phyloP scores from a whole-genome alignment of 2,329 filamentous ascomycete genomes.

The Neofusicoccum umdonicola region DNA sequence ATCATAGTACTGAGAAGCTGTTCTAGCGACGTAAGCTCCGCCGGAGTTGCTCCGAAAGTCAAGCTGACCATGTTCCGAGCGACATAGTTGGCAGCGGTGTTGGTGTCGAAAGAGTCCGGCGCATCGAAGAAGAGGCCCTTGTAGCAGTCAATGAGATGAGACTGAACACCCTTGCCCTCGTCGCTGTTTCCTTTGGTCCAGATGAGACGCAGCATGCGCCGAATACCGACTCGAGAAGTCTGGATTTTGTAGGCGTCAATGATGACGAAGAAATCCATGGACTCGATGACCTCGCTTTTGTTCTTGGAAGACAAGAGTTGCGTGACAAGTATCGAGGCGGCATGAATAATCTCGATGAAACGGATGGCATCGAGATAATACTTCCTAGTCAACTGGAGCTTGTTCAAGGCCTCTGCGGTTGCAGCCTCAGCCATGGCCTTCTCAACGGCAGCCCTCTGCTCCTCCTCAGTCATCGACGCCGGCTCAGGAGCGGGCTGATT shows the following conservation, averaged over 20 bases:
- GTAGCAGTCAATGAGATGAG: constrained; percentile 95
- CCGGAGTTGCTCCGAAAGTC: constrained; percentile 91
- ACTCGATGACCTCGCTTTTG: constrained; percentile 97
- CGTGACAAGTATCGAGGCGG: constrained; percentile 74
- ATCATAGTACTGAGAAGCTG: constrained; percentile 97
- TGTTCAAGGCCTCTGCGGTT: constrained; percentile 82
- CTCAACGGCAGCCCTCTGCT: constrained; percentile 68
- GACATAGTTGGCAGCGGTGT: constrained; percentile 92
- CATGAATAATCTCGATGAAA: constrained; percentile 89
- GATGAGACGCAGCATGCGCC: constrained; percentile 92
- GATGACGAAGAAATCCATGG: constrained; percentile 97
- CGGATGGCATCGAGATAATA: constrained; percentile 92
- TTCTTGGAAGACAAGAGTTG: constrained; percentile 91
- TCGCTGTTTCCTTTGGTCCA: constrained; percentile 99
- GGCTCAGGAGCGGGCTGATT: constrained; percentile 58
- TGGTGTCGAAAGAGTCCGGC: constrained; percentile 79
- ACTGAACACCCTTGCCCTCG: constrained; percentile 96
- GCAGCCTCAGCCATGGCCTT: constrained; percentile 85
- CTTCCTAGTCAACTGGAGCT: constrained; percentile 80
- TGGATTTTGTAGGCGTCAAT: constrained; percentile 96
- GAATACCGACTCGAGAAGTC: constrained; percentile 86
- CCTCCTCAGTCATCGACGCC: constrained; percentile 71
- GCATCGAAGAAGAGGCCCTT: constrained; percentile 94
- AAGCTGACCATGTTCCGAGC: constrained; percentile 98
- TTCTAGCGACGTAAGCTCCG: constrained; percentile 91